Evolutionary conservation across 2,329 filamentous ascomycete species (phyloP).

Genomic region (Penicillium expansum): DNA sequence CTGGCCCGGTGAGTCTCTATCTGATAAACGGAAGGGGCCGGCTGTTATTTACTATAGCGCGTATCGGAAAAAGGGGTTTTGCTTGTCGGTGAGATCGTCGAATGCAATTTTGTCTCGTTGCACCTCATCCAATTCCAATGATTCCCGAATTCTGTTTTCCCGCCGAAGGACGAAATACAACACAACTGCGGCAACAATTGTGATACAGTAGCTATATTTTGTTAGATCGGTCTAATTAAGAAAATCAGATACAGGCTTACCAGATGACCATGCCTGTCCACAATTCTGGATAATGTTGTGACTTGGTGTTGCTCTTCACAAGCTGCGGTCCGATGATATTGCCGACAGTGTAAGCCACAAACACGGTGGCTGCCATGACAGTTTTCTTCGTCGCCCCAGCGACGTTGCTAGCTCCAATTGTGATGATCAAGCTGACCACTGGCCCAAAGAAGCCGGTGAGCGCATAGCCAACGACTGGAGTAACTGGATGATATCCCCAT

Average conservation of each 20-base stretch:
- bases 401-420: constrained; percentile 64
- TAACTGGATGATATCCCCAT: constrained; percentile 63
- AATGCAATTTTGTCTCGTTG: constrained; percentile 66
- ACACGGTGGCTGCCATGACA: constrained; percentile 70
- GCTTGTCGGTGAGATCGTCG: constrained; percentile 65
- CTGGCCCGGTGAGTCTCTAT: background rate
- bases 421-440: constrained; percentile 63
- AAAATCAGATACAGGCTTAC: constrained; percentile 30
- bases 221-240: constrained; percentile 1
- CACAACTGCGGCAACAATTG: constrained; percentile 55
- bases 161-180: constrained; percentile 59
- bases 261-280: constrained; percentile 68
- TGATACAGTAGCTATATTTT: constrained; percentile 61
- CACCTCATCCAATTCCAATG: constrained; percentile 53
- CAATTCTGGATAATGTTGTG: constrained; percentile 65
- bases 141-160: constrained; percentile 57
- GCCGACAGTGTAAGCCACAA: constrained; percentile 71
- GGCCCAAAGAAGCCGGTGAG: constrained; percentile 71
- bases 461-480: constrained; percentile 68
- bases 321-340: constrained; percentile 75
- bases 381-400: constrained; percentile 76
- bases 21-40: background rate
- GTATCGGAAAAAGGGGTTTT: constrained; percentile 67
- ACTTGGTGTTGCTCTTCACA: constrained; percentile 64
- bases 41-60: constrained; percentile 39